Conservation (phyloP, 176 grass and related monocot species). For the Musa itinerans region DNA sequence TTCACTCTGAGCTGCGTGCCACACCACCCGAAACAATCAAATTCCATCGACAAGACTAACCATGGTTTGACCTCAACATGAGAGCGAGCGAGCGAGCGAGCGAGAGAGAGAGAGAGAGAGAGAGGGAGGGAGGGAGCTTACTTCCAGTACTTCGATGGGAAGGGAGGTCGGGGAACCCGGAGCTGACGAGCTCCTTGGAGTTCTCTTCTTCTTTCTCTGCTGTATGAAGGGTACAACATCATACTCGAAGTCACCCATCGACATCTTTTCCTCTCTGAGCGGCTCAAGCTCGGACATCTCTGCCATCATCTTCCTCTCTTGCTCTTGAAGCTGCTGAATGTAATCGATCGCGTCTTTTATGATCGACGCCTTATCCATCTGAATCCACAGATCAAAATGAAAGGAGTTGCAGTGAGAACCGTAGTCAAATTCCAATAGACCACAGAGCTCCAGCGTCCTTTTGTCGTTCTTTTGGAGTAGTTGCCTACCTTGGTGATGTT, state of each 20-base stretch:
- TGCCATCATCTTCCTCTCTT: slow-evolving; percentile 27
- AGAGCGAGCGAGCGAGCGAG: too few species aligned
- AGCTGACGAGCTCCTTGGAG: not conserved
- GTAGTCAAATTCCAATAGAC: too few species aligned
- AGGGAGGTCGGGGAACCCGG: not conserved
- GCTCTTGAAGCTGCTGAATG: slow-evolving; percentile 42
- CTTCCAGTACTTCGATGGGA: slow-evolving; percentile 14
- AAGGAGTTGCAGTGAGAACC: not conserved
- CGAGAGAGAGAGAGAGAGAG: not conserved
- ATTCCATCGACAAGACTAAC: not conserved
- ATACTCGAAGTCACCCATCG: not conserved
- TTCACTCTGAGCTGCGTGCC: slow-evolving; percentile 36
- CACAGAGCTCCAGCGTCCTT: too few species aligned
- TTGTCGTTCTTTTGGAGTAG: too few species aligned
- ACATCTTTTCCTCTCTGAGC: not conserved
- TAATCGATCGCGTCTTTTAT: slow-evolving; percentile 59
- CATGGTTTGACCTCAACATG: not conserved
- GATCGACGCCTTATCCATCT: slow-evolving; percentile 77
- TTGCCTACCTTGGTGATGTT: slow-evolving; percentile 48
- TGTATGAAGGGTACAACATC: too few species aligned
- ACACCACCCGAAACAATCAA: not conserved
- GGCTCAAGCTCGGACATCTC: slow-evolving; percentile 35
- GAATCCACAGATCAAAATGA: not conserved
- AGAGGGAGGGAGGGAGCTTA: not conserved
- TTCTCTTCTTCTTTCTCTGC: slow-evolving; percentile 2